Conservation (phyloP, 164 flowering plant species). For the Magnolia kwangsiensis region DNA sequence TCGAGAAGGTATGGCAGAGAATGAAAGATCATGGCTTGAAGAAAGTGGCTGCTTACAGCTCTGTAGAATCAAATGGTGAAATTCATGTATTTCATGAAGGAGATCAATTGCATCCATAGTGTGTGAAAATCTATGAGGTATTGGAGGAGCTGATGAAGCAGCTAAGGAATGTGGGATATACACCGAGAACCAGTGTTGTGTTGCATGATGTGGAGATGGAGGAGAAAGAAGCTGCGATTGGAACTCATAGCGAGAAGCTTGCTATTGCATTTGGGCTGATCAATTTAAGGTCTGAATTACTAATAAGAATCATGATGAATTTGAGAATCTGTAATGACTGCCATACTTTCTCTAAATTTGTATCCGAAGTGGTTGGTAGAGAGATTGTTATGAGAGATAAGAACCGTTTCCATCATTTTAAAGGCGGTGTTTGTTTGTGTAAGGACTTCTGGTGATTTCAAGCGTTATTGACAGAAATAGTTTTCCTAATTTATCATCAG, state of each 20-base stretch:
- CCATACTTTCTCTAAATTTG: conserved; percentile 7
- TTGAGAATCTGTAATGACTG: conserved; percentile 9
- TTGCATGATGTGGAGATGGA: conserved; percentile 12
- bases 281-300: not conserved
- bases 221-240: conserved; percentile 2
- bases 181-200: not conserved
- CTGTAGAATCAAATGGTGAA: conserved; percentile 6
- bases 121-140: conserved; percentile 4
- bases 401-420: conserved; percentile 12
- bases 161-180: conserved; percentile 3
- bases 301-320: conserved; percentile 3
- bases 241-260: conserved; percentile 12
- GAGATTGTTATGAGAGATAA: conserved; percentile 7
- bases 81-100: conserved; percentile 10
- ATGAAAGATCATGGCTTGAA: conserved; percentile 12
- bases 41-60: conserved; percentile 11
- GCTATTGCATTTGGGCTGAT: conserved; percentile 12
- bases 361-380: not conserved
- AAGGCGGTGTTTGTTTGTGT: conserved; percentile 7
- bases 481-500: too few species aligned
- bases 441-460: conserved; percentile 5
- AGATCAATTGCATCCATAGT: conserved; percentile 7
- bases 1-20: conserved; percentile 7
- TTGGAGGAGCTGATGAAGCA: conserved; percentile 5
- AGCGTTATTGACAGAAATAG: too few species aligned